phyloP scores from a whole-genome alignment of 2,329 filamentous ascomycete species.

The Cladosporium sp. region DNA sequence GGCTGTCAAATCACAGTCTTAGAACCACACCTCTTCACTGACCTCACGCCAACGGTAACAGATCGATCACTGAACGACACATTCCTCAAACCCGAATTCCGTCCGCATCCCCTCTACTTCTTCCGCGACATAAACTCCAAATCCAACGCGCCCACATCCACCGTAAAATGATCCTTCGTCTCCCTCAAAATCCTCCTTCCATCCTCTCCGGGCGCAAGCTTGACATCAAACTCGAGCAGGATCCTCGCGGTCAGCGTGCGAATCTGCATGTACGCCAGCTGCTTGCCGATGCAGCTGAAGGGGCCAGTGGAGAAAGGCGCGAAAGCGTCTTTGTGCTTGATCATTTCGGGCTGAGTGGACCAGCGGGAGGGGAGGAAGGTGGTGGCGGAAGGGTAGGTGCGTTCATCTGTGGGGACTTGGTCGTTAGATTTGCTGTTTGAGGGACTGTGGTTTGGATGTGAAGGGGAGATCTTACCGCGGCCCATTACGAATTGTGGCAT shows the following conservation, averaged over 20 bases:
- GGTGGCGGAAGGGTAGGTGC: constrained; percentile 31
- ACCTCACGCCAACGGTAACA: too few relatives aligned
- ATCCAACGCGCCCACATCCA: constrained; percentile 32
- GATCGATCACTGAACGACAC: too few relatives aligned
- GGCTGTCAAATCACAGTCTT: too few relatives aligned
- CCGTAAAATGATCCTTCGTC: constrained; percentile 41
- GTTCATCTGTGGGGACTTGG: constrained; percentile 24
- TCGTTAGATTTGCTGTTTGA: too few relatives aligned
- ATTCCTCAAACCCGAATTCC: too few relatives aligned
- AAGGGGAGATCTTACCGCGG: constrained; percentile 23
- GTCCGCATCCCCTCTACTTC: too few relatives aligned
- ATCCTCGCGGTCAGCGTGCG: constrained; percentile 38
- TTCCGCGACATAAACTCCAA: constrained; percentile 25
- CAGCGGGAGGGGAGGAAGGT: constrained; percentile 41
- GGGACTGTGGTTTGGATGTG: neutral
- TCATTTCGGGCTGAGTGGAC: constrained; percentile 36
- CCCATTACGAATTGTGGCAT: constrained; percentile 27
- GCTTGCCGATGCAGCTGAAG: constrained; percentile 41
- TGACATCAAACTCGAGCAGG: constrained; percentile 39
- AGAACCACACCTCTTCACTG: too few relatives aligned
- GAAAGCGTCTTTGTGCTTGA: constrained; percentile 38
- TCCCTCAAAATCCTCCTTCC: constrained; percentile 35
- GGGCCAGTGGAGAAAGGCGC: constrained; percentile 38
- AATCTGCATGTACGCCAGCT: constrained; percentile 40
- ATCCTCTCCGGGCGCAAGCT: constrained; percentile 40